Evolutionary conservation across 768 basidiomycete genomes (phyloP).

Genomic region (Pleurotus sapidus): DNA sequence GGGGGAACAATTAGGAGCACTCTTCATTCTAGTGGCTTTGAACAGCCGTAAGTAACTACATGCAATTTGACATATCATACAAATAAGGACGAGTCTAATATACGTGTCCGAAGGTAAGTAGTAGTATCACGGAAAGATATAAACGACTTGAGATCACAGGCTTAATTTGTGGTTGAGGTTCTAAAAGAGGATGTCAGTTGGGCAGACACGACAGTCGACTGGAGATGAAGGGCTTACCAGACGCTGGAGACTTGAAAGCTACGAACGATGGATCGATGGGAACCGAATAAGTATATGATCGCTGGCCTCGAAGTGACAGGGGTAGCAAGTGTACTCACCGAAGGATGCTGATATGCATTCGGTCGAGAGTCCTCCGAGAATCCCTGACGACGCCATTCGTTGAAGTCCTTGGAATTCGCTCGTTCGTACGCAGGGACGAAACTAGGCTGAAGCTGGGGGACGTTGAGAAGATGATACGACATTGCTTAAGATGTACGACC

Average conservation of each 20-base stretch:
- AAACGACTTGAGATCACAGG: neutral
- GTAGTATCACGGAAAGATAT: too few relatives aligned
- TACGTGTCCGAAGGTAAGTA: too few relatives aligned
- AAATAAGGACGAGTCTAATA: too few relatives aligned
- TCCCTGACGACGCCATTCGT: neutral
- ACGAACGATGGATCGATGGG: neutral
- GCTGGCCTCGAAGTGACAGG: neutral
- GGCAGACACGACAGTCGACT: too few relatives aligned
- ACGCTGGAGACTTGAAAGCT: neutral
- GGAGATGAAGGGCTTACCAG: neutral
- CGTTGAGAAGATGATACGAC: too few relatives aligned
- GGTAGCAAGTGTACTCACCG: neutral
- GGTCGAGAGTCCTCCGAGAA: neutral
- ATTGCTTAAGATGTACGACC: neutral
- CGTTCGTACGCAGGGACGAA: neutral
- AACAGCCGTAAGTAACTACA: too few relatives aligned
- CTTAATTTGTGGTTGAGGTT: neutral
- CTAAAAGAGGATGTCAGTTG: neutral
- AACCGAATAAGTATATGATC: neutral
- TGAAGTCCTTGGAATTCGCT: neutral
- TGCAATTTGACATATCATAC: too few relatives aligned
- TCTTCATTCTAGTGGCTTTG: too few relatives aligned
- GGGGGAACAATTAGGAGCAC: too few relatives aligned
- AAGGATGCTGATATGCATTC: neutral
- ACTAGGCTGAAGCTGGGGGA: too few relatives aligned